These are phyloP conservation scores for Thamnidium elegans DNA, from an alignment of 192 early-diverging fungal species.

Conservation along the genomic window DNA sequence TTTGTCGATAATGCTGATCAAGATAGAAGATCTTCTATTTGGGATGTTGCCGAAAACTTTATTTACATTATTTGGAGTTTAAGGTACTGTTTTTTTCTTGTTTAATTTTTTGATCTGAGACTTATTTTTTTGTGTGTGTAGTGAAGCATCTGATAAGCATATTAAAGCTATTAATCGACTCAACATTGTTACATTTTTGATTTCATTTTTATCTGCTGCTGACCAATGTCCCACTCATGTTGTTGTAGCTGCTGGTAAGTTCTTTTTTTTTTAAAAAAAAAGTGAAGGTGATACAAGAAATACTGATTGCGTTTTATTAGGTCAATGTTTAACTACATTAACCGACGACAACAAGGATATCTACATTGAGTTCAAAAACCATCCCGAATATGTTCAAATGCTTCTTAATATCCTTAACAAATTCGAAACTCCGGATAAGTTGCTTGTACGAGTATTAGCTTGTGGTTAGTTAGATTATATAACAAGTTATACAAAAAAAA, in stretches of 20 bases:
- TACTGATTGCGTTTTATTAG: constrained; percentile 29
- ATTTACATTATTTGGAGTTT: constrained; percentile 56
- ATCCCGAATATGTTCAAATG: constrained; percentile 50
- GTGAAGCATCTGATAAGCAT: constrained; percentile 69
- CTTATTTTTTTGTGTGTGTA: constrained; percentile 1
- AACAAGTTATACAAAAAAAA: background rate
- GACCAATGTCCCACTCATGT: constrained; percentile 48
- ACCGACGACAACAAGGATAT: constrained; percentile 73
- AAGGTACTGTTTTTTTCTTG: constrained; percentile 22
- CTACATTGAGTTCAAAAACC: constrained; percentile 53
- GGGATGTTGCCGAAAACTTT: constrained; percentile 59
- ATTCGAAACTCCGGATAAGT: constrained; percentile 48
- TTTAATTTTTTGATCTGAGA: background rate
- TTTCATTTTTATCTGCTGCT: constrained; percentile 61
- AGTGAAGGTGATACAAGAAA: background rate
- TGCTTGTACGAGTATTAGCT: constrained; percentile 65
- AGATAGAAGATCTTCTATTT: constrained; percentile 45
- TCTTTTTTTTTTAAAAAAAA: background rate
- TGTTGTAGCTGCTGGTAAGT: constrained; percentile 51
- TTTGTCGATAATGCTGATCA: constrained; percentile 33
- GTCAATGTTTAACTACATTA: constrained; percentile 79
- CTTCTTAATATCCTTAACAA: constrained; percentile 51
- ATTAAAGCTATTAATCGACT: constrained; percentile 66
- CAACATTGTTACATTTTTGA: constrained; percentile 57
- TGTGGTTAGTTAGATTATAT: constrained; percentile 50